Evolutionary conservation across 2,329 filamentous ascomycete genomes (phyloP).

Genomic region (Sarocladium kiliense): DNA sequence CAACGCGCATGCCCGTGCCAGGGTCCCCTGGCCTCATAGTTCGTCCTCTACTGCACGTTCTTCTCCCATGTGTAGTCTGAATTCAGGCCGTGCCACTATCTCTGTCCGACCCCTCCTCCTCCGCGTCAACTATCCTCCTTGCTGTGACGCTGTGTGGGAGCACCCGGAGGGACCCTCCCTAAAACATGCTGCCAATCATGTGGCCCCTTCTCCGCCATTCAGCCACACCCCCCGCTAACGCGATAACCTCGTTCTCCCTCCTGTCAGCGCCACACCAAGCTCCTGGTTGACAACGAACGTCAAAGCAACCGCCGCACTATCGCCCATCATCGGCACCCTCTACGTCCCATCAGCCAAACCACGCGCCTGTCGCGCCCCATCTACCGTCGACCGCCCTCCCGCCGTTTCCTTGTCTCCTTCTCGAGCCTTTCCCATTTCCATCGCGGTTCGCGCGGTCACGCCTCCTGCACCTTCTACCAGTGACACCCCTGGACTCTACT

Average conservation of each 20-base stretch:
- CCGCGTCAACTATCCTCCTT: background rate
- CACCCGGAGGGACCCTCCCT: background rate
- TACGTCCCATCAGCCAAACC: background rate
- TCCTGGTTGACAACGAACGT: background rate
- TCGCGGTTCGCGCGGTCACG: constrained; percentile 8
- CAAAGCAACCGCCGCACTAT: background rate
- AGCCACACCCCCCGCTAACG: background rate
- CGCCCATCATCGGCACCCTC: constrained; percentile 1
- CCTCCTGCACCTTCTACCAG: background rate
- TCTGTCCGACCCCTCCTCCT: constrained; percentile 2
- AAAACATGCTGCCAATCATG: constrained; percentile 4
- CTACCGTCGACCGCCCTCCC: background rate
- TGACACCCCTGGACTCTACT: background rate
- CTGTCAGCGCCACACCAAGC: background rate
- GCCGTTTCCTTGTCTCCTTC: background rate
- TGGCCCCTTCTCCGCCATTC: background rate
- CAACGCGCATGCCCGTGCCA: background rate
- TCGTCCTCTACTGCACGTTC: background rate
- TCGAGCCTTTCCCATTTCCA: constrained; percentile 1
- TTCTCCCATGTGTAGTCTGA: background rate
- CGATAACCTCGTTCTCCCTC: constrained; percentile 3
- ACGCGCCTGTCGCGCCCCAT: constrained; percentile 7
- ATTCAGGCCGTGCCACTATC: background rate
- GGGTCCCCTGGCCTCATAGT: background rate
- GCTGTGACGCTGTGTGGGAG: background rate